phyloP scores from a whole-genome alignment of 2,329 filamentous ascomycete species.

The Aspergillus ruber region DNA sequence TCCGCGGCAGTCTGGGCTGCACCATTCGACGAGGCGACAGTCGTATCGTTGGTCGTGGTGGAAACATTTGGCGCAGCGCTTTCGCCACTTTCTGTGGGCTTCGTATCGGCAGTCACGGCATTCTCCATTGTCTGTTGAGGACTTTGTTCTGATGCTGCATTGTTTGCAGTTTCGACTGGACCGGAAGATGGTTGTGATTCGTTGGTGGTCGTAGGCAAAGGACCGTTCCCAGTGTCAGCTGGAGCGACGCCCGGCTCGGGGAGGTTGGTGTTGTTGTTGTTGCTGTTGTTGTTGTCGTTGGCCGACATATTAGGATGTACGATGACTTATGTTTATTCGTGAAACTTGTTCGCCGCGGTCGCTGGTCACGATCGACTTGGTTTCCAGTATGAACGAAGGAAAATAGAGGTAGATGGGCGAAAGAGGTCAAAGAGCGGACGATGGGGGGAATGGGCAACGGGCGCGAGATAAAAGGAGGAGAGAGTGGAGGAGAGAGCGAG shows the following conservation, averaged over 20 bases:
- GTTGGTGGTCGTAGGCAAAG: conserved; percentile 11
- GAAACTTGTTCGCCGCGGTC: background rate
- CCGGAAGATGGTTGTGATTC: conserved; percentile 16
- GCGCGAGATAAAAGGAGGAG: background rate
- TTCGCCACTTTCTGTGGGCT: conserved; percentile 19
- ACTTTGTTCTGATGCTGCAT: conserved; percentile 6
- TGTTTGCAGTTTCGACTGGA: conserved; percentile 7
- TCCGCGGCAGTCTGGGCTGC: conserved; percentile 14
- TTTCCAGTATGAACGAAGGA: background rate
- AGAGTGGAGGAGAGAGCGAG: background rate
- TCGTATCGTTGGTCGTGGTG: conserved; percentile 8
- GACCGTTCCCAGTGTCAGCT: conserved; percentile 10
- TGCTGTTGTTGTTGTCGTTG: background rate
- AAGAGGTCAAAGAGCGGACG: background rate
- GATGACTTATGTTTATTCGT: background rate
- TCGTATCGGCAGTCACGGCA: conserved; percentile 8
- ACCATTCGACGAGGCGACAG: conserved; percentile 7
- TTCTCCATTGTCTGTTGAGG: conserved; percentile 9
- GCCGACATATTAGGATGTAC: no score
- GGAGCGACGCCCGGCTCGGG: conserved; percentile 12
- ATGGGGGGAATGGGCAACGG: background rate
- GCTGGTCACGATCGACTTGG: background rate
- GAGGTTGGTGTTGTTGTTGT: conserved; percentile 5
- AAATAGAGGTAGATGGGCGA: background rate
- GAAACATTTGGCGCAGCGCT: conserved; percentile 10